Evolutionary conservation across 192 early-diverging fungal species (phyloP).

Genomic region (Podila verticillata): DNA sequence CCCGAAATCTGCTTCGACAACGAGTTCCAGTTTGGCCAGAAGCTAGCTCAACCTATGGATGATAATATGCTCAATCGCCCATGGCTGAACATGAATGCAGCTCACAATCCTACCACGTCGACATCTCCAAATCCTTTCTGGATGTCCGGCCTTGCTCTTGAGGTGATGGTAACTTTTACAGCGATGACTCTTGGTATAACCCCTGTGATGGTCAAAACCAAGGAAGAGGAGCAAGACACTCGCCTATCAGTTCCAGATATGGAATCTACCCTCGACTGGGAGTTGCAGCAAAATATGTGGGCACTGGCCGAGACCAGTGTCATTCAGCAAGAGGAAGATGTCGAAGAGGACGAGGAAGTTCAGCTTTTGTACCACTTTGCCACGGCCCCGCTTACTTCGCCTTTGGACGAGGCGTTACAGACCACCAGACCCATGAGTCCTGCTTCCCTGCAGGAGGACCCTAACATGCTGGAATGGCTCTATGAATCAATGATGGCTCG

Average conservation of each 20-base stretch:
- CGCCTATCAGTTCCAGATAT: not conserved
- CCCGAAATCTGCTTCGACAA: slow-evolving; percentile 46
- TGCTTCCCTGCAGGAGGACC: slow-evolving; percentile 24
- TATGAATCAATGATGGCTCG: slow-evolving; percentile 52
- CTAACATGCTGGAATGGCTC: slow-evolving; percentile 47
- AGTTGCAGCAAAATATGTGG: slow-evolving; percentile 39
- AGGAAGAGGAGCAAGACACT: not conserved
- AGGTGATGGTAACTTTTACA: slow-evolving; percentile 33
- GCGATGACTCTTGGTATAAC: not conserved
- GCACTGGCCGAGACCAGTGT: not conserved
- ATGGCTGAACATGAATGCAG: slow-evolving; percentile 16
- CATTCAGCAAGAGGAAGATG: slow-evolving; percentile 12
- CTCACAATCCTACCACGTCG: not conserved
- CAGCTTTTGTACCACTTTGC: slow-evolving; percentile 28
- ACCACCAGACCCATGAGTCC: not conserved
- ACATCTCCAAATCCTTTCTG: slow-evolving; percentile 9
- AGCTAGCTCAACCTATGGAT: slow-evolving; percentile 7
- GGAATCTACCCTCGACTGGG: slow-evolving; percentile 27
- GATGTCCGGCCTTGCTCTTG: slow-evolving; percentile 17
- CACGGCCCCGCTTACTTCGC: not conserved
- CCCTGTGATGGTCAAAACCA: not conserved
- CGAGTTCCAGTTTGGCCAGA: slow-evolving; percentile 37
- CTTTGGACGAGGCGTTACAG: not conserved
- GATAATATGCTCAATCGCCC: slow-evolving; percentile 30
- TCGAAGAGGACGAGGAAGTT: slow-evolving; percentile 37